A percentile compares a stretch with the other conserved stretches of the same genome.
Conservation (phyloP, 140 eudicot genomes). For the Flaveria floridana region DNA sequence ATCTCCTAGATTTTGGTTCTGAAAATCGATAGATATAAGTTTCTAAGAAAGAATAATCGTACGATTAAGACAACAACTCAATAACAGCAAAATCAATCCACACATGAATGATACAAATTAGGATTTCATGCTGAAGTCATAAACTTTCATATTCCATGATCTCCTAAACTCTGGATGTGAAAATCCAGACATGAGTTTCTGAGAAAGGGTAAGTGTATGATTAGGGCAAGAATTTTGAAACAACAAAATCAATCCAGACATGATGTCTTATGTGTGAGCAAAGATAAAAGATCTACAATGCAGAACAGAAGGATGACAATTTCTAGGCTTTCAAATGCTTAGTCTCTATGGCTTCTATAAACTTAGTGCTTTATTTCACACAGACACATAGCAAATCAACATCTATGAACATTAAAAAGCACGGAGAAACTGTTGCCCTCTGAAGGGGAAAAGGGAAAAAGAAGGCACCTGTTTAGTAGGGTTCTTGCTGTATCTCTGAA, state of each 20-base stretch:
- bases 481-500: neutral
- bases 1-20: neutral
- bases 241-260: neutral
- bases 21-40: neutral
- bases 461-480: neutral
- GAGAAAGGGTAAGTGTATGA: neutral
- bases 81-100: neutral
- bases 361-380: constrained; percentile 14
- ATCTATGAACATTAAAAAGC: neutral
- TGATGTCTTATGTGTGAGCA: neutral
- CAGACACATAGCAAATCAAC: constrained; percentile 1
- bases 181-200: neutral
- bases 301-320: constrained; percentile 1
- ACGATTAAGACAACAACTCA: neutral
- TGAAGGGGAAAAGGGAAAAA: neutral
- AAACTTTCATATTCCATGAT: neutral
- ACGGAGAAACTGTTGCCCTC: neutral
- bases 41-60: neutral
- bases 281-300: constrained; percentile 12
- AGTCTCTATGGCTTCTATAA: neutral
- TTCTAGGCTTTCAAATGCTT: constrained; percentile 1
- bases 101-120: neutral
- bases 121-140: neutral
- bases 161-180: neutral
- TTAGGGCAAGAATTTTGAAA: neutral